These are phyloP conservation scores for Colletotrichum tofieldiae DNA, from an alignment of 2,329 filamentous ascomycete species.

Conservation along the genomic window DNA sequence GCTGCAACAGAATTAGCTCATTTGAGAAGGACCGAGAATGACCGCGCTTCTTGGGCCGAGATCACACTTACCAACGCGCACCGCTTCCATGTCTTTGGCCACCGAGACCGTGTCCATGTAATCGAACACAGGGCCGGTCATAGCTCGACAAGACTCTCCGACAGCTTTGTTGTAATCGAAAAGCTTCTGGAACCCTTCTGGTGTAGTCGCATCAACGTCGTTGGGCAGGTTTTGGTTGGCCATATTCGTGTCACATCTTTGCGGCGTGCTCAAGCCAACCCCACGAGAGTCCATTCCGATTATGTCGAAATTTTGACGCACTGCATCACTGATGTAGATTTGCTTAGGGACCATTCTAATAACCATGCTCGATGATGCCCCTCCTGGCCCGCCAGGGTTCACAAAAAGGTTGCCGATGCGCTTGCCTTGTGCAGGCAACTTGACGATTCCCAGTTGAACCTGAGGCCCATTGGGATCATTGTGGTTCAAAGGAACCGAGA, in stretches of 20 bases:
- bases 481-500: conserved; percentile 28
- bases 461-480: background rate
- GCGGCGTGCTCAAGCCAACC: conserved; percentile 25
- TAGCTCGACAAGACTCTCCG: conserved; percentile 30
- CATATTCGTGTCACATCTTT: conserved; percentile 20
- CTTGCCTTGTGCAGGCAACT: conserved; percentile 16
- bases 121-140: conserved; percentile 27
- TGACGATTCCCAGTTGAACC: conserved; percentile 29
- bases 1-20: background rate
- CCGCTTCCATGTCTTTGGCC: conserved; percentile 35
- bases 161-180: conserved; percentile 35
- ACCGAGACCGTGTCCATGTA: conserved; percentile 32
- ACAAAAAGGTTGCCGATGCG: conserved; percentile 37
- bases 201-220: conserved; percentile 36
- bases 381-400: conserved; percentile 35
- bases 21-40: too few species aligned
- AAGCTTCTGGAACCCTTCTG: conserved; percentile 26
- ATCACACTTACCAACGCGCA: conserved; percentile 17
- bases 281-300: conserved; percentile 36
- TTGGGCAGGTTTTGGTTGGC: conserved; percentile 36
- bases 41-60: rapidly evolving
- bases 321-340: conserved; percentile 27
- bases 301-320: conserved; percentile 25
- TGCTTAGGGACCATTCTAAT: conserved; percentile 4
- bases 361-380: conserved; percentile 35